Base-by-base conservation (phyloP, 2,329 filamentous ascomycete species). In the Blumeriella jaapii region DNA sequence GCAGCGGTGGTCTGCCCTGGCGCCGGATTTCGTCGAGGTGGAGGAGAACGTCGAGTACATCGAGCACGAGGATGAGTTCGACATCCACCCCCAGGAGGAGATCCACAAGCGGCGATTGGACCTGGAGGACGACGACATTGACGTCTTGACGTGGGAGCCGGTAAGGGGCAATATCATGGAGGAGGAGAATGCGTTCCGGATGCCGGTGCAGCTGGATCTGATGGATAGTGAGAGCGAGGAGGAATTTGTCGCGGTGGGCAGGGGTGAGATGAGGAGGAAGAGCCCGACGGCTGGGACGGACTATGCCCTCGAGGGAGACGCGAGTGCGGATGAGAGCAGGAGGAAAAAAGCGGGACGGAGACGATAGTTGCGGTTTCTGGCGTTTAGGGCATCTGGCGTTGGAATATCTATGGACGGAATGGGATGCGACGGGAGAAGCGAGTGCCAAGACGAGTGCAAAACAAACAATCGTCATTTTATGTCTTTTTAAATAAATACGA, bases 41-140 rank as follows among this genome's bases (percentile, higher is more conserved):
- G 91, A 98, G 60, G 91, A 98, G 60, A 98, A 98, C 50, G 86
- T 94, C 14, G 85, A 96, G 57, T 98, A 98, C 55, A 74, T 93
- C 26, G 91, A 98, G 59, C 74, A 75, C 37, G 91, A 98, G 60
- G 91, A 98, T 56, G 91, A 98, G 55, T 98, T 98, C 51, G 93
- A 98, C 58, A 93, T 96, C 38, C 91, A 96, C 55, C 86, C 86
- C 0, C 80, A 89, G 39, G 89, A 95, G 55, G 89, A 96, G 58
- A 78, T 96, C 37, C 85, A 93, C 55, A 89, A 94, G 58, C 75
- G 89, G 18, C 74, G 87, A 27, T 68, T 96, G 2, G 87, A 96
- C 55, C 71, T 81, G 9, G 91, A 98, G 60, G 91, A 96, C 50
- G 91, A 96, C 56, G 79, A 86, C 39, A 78, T 96, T 4, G 91